Base-by-base conservation (phyloP, 306 rosid species). In the Biancaea sappan region DNA sequence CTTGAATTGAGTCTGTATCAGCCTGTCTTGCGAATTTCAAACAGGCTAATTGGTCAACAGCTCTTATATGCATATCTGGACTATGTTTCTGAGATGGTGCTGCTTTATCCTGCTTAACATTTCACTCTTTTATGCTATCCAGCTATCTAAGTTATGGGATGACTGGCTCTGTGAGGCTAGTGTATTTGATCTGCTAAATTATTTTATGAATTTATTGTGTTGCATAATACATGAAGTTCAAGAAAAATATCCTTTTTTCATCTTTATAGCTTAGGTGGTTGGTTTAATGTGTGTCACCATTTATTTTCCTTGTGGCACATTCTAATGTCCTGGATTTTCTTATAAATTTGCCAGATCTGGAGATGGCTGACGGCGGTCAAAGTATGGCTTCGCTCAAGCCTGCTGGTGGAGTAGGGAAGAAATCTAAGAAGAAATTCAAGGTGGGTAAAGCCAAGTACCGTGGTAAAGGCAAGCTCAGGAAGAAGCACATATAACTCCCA, bases 381-480 rank as follows among this genome's bases (percentile, higher is more conserved):
- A 90, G 62, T 63, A 3, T 9, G 74, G 74, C 53, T 66, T 83
- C 80, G 6, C 76, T 93, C 31, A 91, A 91, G 85, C 85, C 96
- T 34, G 79, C 51, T 72, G 96, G 96, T 52, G 90, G 88, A 58
- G 57, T 94, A 16, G 88, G 96, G 48, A 94, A 94, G 90, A 91
- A 85, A 69, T 74, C 69, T 19, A 84, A 84, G 68, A 85, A 80
- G 78, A 89, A 87, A 46, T 87, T 94, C 62, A 94, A 94, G 89
- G 57, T 94, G 40, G 95, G 95, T 3, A 94, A 87, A 82, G 76
- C 80, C 58, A 90, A 82, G 79, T 90, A 86, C 6, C 85, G 83
- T 16, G 92, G 95, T 34, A 94, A 91, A 80, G 91, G 86, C 78
- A 86, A 81, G 86, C 29, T 79, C 8, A 78, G 80, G 76, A 77